Base-by-base conservation (phyloP, 176 grass and related monocot genomes). In the Ensete ventricosum region DNA sequence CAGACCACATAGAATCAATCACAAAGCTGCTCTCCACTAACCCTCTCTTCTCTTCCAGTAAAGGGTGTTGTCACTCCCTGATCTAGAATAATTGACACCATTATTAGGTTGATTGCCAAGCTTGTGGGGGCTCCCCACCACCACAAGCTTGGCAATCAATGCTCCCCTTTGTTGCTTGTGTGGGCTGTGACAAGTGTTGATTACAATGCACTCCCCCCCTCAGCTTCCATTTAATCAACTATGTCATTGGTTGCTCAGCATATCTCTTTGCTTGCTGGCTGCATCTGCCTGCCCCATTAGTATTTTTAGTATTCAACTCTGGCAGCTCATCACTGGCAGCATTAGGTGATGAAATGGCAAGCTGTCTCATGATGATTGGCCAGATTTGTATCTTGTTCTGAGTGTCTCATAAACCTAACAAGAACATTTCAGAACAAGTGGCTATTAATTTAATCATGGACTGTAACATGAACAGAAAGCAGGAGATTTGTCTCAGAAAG, bases 131-230 rank as follows among this genome's bases (percentile, higher is more conserved):
- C 19, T 19, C 54, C 72, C 72, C 26, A 51, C 57, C 54, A 29
- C 25, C 50, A 17, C 14, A 19, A 49, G 19, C 43, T 51, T 9
- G 23, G 9, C 34, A 23, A 52, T 48, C 11, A 16, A n/a, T 64
- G 26, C 48, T 51, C 1, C n/a, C 50, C 50, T 54, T 11, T 55
- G 54, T 55, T 54, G 13, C 3, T 8, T 73, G 50, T 8, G 17
- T 63, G 16, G 34, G 55, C 4, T 22, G 73, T 62, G 55, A 50
- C 54, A 50, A 63, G 55, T 76, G 73, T 62, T 73, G 25, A 62
- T 62, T 23, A 49, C 13, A 57, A 53, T 19, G 9, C 54, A 58
- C 53, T 25, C 53, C 25, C 21, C 11, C 8, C 21, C 20, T 11
- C 62, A 65, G 34, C 34, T 43, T 43, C 34, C 34, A 43, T 54